Evolutionary conservation across 306 rosid genomes (phyloP).

Genomic region (Datisca glomerata): DNA sequence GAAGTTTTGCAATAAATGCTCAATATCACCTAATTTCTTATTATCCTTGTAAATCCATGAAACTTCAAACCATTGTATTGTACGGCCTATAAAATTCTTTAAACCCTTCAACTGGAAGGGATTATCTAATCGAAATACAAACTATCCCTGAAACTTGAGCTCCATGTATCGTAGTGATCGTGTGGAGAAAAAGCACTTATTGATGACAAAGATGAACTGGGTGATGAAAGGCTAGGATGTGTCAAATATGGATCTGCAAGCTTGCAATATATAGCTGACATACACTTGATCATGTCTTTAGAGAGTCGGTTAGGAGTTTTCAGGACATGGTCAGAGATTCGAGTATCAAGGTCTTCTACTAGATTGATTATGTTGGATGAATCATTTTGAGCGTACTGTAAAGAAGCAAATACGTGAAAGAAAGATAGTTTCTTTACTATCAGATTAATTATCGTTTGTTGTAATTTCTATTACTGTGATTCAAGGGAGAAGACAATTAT

Average conservation of each 20-base stretch:
- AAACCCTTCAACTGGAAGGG: slow-evolving; percentile 84
- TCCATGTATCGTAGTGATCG: slow-evolving; percentile 72
- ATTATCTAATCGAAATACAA: slow-evolving; percentile 66
- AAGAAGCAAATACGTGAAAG: slow-evolving; percentile 1
- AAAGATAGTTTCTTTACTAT: not conserved
- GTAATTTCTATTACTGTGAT: not conserved
- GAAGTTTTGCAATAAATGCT: slow-evolving; percentile 68
- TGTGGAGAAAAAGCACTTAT: slow-evolving; percentile 55
- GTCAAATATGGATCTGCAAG: slow-evolving; percentile 64
- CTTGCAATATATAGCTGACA: slow-evolving; percentile 75
- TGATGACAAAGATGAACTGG: slow-evolving; percentile 72
- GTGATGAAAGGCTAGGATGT: slow-evolving; percentile 67
- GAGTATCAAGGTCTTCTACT: slow-evolving; percentile 90
- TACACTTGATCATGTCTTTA: slow-evolving; percentile 91
- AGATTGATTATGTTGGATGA: slow-evolving; percentile 71
- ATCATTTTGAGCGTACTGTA: slow-evolving; percentile 47
- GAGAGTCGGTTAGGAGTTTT: slow-evolving; percentile 70
- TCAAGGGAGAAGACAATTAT: not conserved
- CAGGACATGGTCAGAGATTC: slow-evolving; percentile 72
- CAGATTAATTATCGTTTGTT: not conserved
- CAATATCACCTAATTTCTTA: slow-evolving; percentile 48
- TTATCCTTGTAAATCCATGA: slow-evolving; percentile 64
- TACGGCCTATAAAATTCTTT: slow-evolving; percentile 94
- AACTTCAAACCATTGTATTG: slow-evolving; percentile 91
- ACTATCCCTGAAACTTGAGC: slow-evolving; percentile 58